Percentiles rank a stretch among this genome's conserved stretches.
Conservation (phyloP, 1,284 basidiomycete genomes). For the Trametes versicolor region DNA sequence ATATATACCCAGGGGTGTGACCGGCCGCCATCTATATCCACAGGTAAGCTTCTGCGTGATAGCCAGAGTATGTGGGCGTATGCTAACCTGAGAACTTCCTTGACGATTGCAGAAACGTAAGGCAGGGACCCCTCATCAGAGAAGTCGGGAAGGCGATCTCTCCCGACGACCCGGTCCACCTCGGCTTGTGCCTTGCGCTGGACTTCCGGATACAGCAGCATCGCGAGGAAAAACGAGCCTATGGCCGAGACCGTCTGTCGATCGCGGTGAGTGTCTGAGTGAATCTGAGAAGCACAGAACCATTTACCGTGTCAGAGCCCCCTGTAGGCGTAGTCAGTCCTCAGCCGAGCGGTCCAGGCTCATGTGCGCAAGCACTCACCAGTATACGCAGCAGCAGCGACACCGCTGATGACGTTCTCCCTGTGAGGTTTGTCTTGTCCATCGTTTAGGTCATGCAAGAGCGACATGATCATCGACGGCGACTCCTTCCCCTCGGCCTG, state of each 20-base stretch:
- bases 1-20: constrained; percentile 37
- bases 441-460: constrained; percentile 31
- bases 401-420: constrained; percentile 36
- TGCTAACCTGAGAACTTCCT: constrained; percentile 52
- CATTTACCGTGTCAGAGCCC: constrained; percentile 38
- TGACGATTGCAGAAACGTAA: constrained; percentile 53
- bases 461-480: constrained; percentile 36
- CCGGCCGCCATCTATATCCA: constrained; percentile 37
- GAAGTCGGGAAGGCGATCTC: constrained; percentile 52
- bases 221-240: constrained; percentile 49
- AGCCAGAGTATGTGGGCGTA: constrained; percentile 8
- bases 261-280: constrained; percentile 14
- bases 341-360: not conserved
- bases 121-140: constrained; percentile 50
- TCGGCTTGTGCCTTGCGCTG: constrained; percentile 52
- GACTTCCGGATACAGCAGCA: constrained; percentile 50
- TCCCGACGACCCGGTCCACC: constrained; percentile 50
- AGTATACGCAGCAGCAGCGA: constrained; percentile 38
- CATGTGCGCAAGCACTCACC: constrained; percentile 25
- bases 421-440: constrained; percentile 28
- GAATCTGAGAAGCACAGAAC: not conserved
- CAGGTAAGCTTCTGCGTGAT: constrained; percentile 11
- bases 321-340: constrained; percentile 20
- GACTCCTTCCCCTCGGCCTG: constrained; percentile 36
- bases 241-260: constrained; percentile 39